Evolutionary conservation across 2,329 filamentous ascomycete genomes (phyloP).

Genomic region (Thyridium curvatum): DNA sequence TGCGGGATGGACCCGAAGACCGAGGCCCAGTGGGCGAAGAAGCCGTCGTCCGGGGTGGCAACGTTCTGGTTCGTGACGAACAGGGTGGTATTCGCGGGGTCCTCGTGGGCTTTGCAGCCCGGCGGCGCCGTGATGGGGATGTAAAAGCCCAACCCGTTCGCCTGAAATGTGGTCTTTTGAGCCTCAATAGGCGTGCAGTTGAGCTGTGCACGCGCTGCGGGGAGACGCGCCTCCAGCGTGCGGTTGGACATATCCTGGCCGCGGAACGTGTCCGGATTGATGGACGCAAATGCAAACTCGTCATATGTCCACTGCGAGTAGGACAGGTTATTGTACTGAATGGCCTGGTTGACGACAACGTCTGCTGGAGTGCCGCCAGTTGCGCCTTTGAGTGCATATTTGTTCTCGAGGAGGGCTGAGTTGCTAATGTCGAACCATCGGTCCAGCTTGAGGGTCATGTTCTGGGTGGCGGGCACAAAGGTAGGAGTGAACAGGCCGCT

Average conservation of each 20-base stretch:
- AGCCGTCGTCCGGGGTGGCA: neutral
- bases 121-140: too few relatives aligned
- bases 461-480: neutral
- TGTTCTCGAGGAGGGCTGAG: neutral
- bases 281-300: conserved; percentile 1
- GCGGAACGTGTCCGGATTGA: neutral
- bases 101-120: too few relatives aligned
- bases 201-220: neutral
- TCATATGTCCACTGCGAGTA: neutral
- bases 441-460: neutral
- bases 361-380: neutral
- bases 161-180: neutral
- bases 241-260: neutral
- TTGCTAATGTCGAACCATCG: neutral
- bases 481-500: neutral
- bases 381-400: too few relatives aligned
- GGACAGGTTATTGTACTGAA: neutral
- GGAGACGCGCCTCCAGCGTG: neutral
- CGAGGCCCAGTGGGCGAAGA: neutral
- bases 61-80: too few relatives aligned
- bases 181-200: neutral
- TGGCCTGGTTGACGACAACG: neutral
- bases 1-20: neutral
- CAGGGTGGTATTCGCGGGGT: too few relatives aligned
- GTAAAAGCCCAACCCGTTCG: neutral